Evolutionary conservation across 495 filamentous ascomycete species (phyloP), one percentile per base, ranked within the genome.

Genomic region (Chaetomidium leptoderma): DNA sequence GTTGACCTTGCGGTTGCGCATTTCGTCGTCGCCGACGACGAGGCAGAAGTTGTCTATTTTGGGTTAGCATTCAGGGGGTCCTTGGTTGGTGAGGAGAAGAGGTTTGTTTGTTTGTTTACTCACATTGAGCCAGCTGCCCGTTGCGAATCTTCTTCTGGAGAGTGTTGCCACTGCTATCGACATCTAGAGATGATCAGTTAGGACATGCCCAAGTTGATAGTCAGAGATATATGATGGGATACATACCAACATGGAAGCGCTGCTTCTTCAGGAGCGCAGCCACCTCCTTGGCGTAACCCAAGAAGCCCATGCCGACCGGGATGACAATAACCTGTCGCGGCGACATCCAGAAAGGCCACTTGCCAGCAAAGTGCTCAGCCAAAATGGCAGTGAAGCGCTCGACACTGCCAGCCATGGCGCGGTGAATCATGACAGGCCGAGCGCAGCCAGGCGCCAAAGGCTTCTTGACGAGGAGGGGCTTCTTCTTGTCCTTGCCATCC

Each of bases 271-370:
- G 77, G 21, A 82, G 72, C 11, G 57, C 61, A 68, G 89, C 88
- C 17, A 97, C 81, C 74, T 97, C 93, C 67, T 87, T 77, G 17
- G 85, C 90, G 67, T 97, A 98, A 60, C 90, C 88, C 63, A 90
- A 86, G 59, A 86, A 83, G 32, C 82, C 81, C 19, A 87, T 87
- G 80, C 92, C 92, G 59, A 98, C 92, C 3, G 93, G 95, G 8
- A 97, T 85, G 53, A 97, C 84, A 59, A 97, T 76, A 46, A 97
- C 82, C 75, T 98, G 93, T 19, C 92, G 85, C 26, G 93, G 93
- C 61, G 86, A 92, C 57, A 98, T 74, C 93, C 93, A 98, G 81
- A 97, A 96, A 0, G 93, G 93, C 92, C 92, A 97, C 74, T 96
- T 96, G 61, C 93, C 93, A 39, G 78, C 93, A 67, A 96, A 98